phyloP scores from a whole-genome alignment of 768 basidiomycete species.

The Dendrothele bispora region DNA sequence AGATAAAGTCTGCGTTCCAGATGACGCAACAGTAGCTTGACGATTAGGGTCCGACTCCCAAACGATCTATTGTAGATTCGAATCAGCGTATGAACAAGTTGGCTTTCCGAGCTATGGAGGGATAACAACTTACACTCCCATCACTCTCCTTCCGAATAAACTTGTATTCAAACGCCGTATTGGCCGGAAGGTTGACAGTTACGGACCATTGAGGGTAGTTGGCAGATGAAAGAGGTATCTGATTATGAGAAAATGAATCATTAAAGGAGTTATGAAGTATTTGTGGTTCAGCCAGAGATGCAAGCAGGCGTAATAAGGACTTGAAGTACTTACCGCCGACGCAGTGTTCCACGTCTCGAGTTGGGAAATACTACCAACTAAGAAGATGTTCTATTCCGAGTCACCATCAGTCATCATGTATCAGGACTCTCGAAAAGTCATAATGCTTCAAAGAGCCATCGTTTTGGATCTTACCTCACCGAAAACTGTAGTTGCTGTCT shows the following conservation, averaged over 20 bases:
- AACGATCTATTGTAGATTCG: slow-evolving; percentile 42
- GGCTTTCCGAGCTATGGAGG: neutral
- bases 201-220: slow-evolving; percentile 56
- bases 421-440: neutral
- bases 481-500: slow-evolving; percentile 54
- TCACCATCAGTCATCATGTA: neutral
- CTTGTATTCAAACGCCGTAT: slow-evolving; percentile 56
- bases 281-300: neutral
- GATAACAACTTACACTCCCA: slow-evolving; percentile 41
- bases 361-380: slow-evolving; percentile 56
- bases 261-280: neutral
- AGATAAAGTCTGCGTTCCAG: slow-evolving; percentile 39
- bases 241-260: neutral
- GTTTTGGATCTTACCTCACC: slow-evolving; percentile 65
- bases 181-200: slow-evolving; percentile 48
- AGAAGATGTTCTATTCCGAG: slow-evolving; percentile 53
- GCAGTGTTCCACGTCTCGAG: slow-evolving; percentile 52
- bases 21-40: slow-evolving; percentile 38
- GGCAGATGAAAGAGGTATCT: slow-evolving; percentile 54
- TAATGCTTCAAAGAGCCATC: neutral
- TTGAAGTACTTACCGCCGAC: slow-evolving; percentile 35
- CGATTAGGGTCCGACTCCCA: slow-evolving; percentile 69
- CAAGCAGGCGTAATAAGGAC: too few relatives aligned
- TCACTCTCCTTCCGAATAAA: slow-evolving; percentile 56
- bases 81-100: neutral